Percentiles rank a stretch among this genome's conserved stretches.
phyloP scores from a whole-genome alignment of 2,329 filamentous ascomycete species.

The Cryphonectria nitschkei region DNA sequence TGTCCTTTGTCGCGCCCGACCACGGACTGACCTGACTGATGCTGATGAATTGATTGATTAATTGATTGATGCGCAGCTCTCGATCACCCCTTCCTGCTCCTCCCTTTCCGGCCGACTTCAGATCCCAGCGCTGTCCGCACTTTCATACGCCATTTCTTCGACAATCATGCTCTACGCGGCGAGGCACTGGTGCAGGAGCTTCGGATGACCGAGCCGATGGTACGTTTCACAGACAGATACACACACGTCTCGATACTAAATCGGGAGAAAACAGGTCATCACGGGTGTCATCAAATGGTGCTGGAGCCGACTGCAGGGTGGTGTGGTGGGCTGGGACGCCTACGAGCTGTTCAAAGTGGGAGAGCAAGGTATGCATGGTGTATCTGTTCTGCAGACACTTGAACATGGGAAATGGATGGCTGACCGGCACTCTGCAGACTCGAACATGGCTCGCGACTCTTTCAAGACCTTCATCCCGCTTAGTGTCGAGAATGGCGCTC shows the following conservation, averaged over 20 bases:
- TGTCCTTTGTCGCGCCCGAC: constrained; percentile 27
- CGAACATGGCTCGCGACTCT: constrained; percentile 85
- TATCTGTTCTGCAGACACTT: constrained; percentile 12
- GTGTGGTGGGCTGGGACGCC: constrained; percentile 94
- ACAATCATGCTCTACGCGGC: constrained; percentile 67
- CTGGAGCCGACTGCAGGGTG: constrained; percentile 89
- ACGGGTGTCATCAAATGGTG: constrained; percentile 98
- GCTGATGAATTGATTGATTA: background rate
- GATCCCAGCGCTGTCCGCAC: constrained; percentile 90
- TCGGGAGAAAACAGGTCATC: constrained; percentile 65
- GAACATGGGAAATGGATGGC: background rate
- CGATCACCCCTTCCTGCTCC: constrained; percentile 86
- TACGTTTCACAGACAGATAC: constrained; percentile 48
- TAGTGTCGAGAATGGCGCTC: constrained; percentile 84
- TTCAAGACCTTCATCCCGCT: constrained; percentile 97
- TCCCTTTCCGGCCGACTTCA: constrained; percentile 91
- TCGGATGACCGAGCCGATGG: constrained; percentile 91
- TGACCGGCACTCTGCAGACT: constrained; percentile 62
- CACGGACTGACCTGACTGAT: constrained; percentile 24
- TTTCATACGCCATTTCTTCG: constrained; percentile 93
- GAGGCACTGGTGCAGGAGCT: constrained; percentile 81
- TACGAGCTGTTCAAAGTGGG: constrained; percentile 96
- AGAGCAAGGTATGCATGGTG: constrained; percentile 72
- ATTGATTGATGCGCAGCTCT: constrained; percentile 60
- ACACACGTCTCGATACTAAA: constrained; percentile 34